Evolutionary conservation across 768 basidiomycete genomes (phyloP), one percentile per base, ranked within the genome.

Genomic region (Lyophyllum shimeji): DNA sequence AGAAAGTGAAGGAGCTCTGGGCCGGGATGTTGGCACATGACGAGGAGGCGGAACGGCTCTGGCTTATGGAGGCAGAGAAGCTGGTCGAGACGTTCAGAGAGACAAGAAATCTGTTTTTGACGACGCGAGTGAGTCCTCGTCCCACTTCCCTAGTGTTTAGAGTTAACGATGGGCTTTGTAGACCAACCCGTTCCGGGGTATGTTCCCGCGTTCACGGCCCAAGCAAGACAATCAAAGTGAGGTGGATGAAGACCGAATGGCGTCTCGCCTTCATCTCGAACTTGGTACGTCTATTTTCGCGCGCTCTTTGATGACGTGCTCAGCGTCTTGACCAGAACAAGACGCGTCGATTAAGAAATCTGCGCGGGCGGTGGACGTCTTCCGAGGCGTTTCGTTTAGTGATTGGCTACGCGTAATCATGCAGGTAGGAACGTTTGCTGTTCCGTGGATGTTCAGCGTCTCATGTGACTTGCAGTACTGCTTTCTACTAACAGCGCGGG

Each of bases 31-130:
- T 81, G 34, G 67, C 65, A 11, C 69, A 67, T 6, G 76, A 68
- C 8, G 68, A 74, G 2, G 81, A 82, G 13, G 82, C 84, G 3
- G 76, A 82, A 54, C 77, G 82, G 49, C 82, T 87, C 62, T 98
- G 95, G 90, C 73, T 96, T 60, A 66, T 87, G 25, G 86, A 93
- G 63, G 93, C 93, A 0, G 91, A 93, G 66, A 88, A 84, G 62
- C 75, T 99, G 45, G 81, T 97, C 3, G 95, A 97, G 57, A 86
- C 83, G 68, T 98, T 95, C 72, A 76, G 96, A 50, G 88, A 94
- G 73, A 95, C 95, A 0, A 81, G 87, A 58, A 83, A 86, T 58
- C 67, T 98, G 59, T 99, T 96, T 66, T 78, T 88, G 62, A 85
- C 87, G 2, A 86, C 86, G 25, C 74, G 87, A 62, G 94, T 94